These are phyloP conservation scores for Pelargonium australe DNA, from an alignment of 441 rosid genomes.

Conservation along the genomic window DNA sequence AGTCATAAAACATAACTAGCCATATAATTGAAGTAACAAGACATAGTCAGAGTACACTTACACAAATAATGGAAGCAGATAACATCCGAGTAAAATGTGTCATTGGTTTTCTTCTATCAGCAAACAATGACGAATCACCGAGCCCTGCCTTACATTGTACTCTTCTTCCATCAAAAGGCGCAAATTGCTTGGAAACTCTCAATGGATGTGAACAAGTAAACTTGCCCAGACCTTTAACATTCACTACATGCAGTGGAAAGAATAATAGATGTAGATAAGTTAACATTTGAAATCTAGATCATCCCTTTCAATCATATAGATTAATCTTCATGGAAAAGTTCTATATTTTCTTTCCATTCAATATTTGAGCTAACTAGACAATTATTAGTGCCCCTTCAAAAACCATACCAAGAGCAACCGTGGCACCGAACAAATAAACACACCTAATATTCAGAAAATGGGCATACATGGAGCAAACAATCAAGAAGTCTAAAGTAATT, in stretches of 20 bases:
- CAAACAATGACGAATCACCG: neutral
- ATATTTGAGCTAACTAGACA: neutral
- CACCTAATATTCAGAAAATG: neutral
- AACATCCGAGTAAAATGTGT: neutral
- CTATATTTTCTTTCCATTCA: neutral
- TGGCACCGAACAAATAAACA: neutral
- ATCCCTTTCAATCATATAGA: neutral
- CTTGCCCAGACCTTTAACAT: neutral
- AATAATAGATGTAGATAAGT: neutral
- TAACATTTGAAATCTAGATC: neutral
- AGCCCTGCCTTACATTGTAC: neutral
- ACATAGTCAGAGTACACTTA: neutral
- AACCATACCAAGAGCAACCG: neutral
- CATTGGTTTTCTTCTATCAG: neutral
- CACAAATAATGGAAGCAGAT: neutral
- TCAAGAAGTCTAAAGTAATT: neutral
- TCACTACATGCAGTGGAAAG: neutral
- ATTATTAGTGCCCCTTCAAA: neutral
- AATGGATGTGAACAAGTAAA: neutral
- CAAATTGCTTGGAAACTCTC: neutral
- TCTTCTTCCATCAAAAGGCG: neutral
- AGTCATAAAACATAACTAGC: neutral
- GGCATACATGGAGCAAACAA: no score
- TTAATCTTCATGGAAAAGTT: neutral
- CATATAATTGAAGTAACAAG: neutral